Base-by-base conservation (phyloP, 2,329 filamentous ascomycete species). In the Fonsecaea pedrosoi region DNA sequence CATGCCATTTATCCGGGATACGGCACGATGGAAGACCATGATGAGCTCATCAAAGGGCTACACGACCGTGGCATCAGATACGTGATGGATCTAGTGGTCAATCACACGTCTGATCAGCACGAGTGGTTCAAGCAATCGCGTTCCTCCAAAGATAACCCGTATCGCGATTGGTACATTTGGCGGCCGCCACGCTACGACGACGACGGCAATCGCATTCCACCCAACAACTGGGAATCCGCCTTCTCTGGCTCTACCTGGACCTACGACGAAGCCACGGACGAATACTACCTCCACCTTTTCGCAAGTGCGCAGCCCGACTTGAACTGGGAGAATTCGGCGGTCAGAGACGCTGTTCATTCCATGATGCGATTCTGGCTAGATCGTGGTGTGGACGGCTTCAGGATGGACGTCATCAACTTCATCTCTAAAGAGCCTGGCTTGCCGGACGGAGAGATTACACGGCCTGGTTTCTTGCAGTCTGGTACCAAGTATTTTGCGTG, bases 351-450 rank as follows among this genome's bases (percentile, higher is more conserved):
- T 2, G 88, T 94, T 4, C 90, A 92, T 75, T 84, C 85, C 13
- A 83, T 90, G 3, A 90, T 94, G 85, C 84, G 86, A 34, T 95
- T 94, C 75, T 95, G 92, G 92, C 84, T 95, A 0, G 81, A 91
- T 56, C 85, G 86, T 37, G 91, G 91, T 1, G 88, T 91, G 0
- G 87, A 90, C 60, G 90, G 90, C 4, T 92, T 92, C 80, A 84
- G 90, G 15, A 85, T 92, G 78, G 90, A 92, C 73, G 89, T 89
- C 0, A 89, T 92, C 77, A 91, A 91, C 77, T 85, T 90, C 78
- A 90, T 90, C 74, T 89, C 86, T 73, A 92, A 92, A 74, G 82
- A 85, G 70, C 79, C 82, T 0, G 83, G 82, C 0, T 74, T 78
- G 60, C 79, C 81, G 0, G 87, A 90, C 70, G 78, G 77, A 6